Percentiles rank a stretch among this genome's conserved stretches.
These are phyloP conservation scores for Podila horticola DNA, from an alignment of 192 early-diverging fungal genomes.

Conservation along the genomic window DNA sequence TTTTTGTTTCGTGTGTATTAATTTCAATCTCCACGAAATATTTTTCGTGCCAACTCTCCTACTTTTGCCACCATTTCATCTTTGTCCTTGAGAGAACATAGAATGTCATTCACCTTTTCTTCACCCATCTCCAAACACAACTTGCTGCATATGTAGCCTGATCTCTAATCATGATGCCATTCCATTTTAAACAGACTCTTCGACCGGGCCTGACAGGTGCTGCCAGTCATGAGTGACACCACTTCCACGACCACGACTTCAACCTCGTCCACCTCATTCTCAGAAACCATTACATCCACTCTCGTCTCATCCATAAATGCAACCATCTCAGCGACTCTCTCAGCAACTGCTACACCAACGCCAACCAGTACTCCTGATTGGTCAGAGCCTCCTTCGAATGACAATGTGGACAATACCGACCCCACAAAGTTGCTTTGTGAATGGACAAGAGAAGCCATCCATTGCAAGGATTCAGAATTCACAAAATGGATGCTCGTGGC, in stretches of 20 bases:
- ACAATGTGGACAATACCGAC: neutral
- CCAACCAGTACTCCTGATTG: neutral
- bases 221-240: constrained; percentile 26
- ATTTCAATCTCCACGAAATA: neutral
- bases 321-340: constrained; percentile 6
- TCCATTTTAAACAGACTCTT: neutral
- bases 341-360: neutral
- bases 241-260: constrained; percentile 2
- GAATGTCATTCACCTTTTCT: too few relatives aligned
- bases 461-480: constrained; percentile 31
- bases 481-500: constrained; percentile 21
- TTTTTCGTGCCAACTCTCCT: too few relatives aligned
- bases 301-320: constrained; percentile 15
- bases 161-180: neutral
- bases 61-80: too few relatives aligned
- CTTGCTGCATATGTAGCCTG: neutral
- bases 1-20: neutral
- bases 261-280: constrained; percentile 1
- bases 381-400: neutral
- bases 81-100: too few relatives aligned
- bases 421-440: constrained; percentile 22
- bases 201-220: neutral
- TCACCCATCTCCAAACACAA: neutral
- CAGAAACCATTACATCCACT: constrained; percentile 5
- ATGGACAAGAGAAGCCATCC: constrained; percentile 20